Base-by-base conservation (phyloP, 768 basidiomycete species). In the Pleurotus eryngii region DNA sequence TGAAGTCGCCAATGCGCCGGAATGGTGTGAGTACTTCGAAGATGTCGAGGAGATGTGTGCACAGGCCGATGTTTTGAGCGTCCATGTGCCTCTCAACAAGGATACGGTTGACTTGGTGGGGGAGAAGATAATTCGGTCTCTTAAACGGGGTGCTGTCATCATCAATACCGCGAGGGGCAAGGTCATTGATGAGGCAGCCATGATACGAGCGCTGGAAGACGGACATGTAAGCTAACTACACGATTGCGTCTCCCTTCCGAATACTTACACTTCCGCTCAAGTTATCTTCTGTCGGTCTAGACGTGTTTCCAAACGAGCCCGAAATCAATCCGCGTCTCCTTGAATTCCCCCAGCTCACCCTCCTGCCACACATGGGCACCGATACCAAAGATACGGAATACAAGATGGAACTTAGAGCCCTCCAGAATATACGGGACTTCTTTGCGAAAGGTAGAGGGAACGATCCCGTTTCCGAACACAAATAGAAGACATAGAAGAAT, bases 311-410 rank as follows among this genome's bases (percentile, higher is more conserved):
- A 8, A 79, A 94, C 71, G 92, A 94, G 66, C 93, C 94, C 1
- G 69, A 80, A 46, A 84, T 93, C 42, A 88, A 93, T 64, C 87
- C 90, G 3, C 82, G 86, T 26, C 73, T 96, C 35, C 77, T 95
- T 56, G 81, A 82, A n/a, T 90, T 92, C 70, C 85, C 88, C 7
- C 85, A 93, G 60, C 86, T 92, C 60, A 88, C 88, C 27, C 77
- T 98, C 7, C 79, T 98, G 17, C 95, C 95, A 0, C 95, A 96
- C 69, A 87, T 96, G 86, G 95, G 95, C 5, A 94, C 92, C 0
- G 86, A 91, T 69, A 94, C 83, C 54, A 82, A 84, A 60, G 93
- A 95, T 64, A 81, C 88, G 5, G 89, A 91, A 68, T 79, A 78
- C 57, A 80, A 80, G 67, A 94, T 94, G 92, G 92, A 94, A 72